phyloP scores from a whole-genome alignment of 169 alveolate species.

The Plasmodium vinckei region DNA sequence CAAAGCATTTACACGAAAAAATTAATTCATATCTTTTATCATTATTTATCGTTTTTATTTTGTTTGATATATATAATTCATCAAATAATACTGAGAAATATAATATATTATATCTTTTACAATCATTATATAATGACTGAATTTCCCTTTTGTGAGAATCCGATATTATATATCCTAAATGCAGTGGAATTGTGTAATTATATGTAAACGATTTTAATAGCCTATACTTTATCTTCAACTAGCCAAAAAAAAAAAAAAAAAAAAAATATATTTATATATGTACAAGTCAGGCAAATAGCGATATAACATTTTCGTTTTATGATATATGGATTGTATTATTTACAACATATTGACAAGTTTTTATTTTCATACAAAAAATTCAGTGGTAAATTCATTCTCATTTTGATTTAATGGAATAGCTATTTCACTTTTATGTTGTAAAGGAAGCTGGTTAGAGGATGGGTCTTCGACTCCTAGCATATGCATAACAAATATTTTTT shows the following conservation, averaged over 20 bases:
- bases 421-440: conserved; percentile 50
- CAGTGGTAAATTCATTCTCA: conserved; percentile 34
- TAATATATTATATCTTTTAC: conserved; percentile 74
- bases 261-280: neutral
- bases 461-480: conserved; percentile 37
- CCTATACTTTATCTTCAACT: conserved; percentile 34
- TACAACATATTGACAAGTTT: neutral
- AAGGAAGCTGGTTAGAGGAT: conserved; percentile 27
- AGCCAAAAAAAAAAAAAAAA: neutral
- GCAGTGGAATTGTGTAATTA: conserved; percentile 42
- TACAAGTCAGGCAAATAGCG: neutral
- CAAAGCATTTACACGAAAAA: conserved; percentile 77
- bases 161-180: conserved; percentile 75
- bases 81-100: conserved; percentile 77
- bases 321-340: conserved; percentile 1
- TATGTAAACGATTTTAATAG: conserved; percentile 7
- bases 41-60: conserved; percentile 59
- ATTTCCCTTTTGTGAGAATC: conserved; percentile 18
- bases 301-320: conserved; percentile 2
- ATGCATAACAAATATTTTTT: neutral
- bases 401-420: conserved; percentile 35
- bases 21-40: conserved; percentile 76
- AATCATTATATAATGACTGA: conserved; percentile 80
- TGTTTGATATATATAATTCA: conserved; percentile 43
- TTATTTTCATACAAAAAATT: conserved; percentile 36